These are phyloP conservation scores for Aschersonia sp. DNA, from an alignment of 2,329 filamentous ascomycete genomes.

Conservation along the genomic window DNA sequence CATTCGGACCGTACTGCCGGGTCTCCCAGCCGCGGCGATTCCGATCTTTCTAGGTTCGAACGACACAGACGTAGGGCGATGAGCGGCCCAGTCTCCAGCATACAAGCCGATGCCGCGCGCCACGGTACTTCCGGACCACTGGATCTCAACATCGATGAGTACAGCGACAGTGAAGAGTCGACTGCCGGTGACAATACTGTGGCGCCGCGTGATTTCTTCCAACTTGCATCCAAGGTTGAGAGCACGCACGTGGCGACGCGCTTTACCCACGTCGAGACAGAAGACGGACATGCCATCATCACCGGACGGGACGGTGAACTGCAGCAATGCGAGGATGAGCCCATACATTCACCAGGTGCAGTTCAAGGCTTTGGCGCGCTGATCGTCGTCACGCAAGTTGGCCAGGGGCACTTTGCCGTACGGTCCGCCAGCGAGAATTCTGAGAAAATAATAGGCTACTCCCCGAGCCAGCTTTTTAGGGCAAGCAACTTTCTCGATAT, in stretches of 20 bases:
- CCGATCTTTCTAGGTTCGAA: neutral
- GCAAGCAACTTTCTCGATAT: conserved; percentile 71
- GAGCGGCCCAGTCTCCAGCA: conserved; percentile 26
- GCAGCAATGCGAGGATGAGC: conserved; percentile 79
- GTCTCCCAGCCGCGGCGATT: conserved; percentile 6
- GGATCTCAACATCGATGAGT: conserved; percentile 15
- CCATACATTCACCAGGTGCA: conserved; percentile 75
- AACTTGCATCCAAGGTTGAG: too few relatives aligned
- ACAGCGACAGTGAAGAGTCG: conserved; percentile 15
- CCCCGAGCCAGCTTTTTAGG: conserved; percentile 60
- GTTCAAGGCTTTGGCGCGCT: conserved; percentile 69
- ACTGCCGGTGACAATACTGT: conserved; percentile 2
- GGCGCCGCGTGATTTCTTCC: neutral
- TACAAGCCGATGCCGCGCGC: conserved; percentile 28
- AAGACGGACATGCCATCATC: conserved; percentile 68
- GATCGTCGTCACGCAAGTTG: conserved; percentile 57
- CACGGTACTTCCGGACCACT: conserved; percentile 20
- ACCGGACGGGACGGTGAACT: conserved; percentile 61
- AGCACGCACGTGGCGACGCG: conserved; percentile 46
- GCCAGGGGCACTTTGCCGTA: conserved; percentile 52
- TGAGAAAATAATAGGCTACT: conserved; percentile 57
- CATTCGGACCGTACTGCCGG: conserved; percentile 12
- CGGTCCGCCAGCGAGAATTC: conserved; percentile 75
- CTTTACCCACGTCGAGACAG: conserved; percentile 64
- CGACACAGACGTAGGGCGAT: conserved; percentile 18